A percentile compares a stretch with the other conserved stretches of the same genome.
These are phyloP conservation scores for Talaromyces sp. DNA, from an alignment of 2,329 filamentous ascomycete genomes.

Conservation along the genomic window DNA sequence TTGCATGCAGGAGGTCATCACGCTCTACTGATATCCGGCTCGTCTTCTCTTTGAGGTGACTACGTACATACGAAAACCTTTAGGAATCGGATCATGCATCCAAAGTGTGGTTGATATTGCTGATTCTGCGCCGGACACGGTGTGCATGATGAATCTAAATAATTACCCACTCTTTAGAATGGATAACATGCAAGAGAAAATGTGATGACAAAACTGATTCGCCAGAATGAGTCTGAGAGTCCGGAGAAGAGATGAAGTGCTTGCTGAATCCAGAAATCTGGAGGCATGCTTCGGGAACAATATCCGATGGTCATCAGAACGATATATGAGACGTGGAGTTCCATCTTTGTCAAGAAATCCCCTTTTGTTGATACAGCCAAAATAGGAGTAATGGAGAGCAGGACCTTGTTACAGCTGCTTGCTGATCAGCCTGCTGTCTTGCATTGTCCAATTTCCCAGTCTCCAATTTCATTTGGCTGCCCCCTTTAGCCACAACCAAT, in stretches of 20 bases:
- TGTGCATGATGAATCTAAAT: background rate
- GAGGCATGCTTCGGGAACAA: background rate
- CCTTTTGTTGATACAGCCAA: background rate
- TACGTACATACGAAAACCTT: background rate
- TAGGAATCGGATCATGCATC: background rate
- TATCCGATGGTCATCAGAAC: background rate
- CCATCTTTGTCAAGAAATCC: background rate
- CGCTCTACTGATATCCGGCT: background rate
- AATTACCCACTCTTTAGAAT: background rate
- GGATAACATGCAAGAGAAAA: background rate
- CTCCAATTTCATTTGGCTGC: background rate
- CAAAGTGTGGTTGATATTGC: background rate
- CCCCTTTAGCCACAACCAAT: background rate
- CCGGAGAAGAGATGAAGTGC: background rate
- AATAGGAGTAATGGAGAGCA: background rate
- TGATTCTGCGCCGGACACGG: background rate
- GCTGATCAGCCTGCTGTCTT: background rate
- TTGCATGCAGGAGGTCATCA: background rate
- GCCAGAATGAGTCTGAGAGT: background rate
- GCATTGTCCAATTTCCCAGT: background rate
- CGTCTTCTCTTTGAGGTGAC: background rate
- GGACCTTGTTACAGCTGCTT: background rate
- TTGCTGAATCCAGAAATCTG: background rate
- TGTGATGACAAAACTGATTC: background rate
- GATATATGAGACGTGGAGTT: background rate